Conservation (phyloP, 2,329 filamentous ascomycete species). For the Exophiala xenobiotica region DNA sequence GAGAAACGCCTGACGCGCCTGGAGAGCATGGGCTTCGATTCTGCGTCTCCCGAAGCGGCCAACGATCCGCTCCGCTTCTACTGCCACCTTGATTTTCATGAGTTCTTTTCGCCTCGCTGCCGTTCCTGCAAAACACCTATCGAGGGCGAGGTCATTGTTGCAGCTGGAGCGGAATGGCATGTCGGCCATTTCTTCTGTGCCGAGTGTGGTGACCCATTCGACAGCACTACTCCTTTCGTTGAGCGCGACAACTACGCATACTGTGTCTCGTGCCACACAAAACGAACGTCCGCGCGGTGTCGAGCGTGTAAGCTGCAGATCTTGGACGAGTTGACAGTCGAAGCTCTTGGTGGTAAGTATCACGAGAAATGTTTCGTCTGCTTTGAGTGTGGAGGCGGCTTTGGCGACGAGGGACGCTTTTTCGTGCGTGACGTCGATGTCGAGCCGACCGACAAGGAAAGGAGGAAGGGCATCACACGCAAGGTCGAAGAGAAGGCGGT, state of each 20-base stretch:
- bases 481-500: slow-evolving; percentile 56
- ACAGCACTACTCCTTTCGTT: slow-evolving; percentile 72
- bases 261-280: slow-evolving; percentile 91
- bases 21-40: slow-evolving; percentile 57
- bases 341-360: slow-evolving; percentile 88
- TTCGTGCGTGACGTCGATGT: slow-evolving; percentile 59
- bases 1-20: slow-evolving; percentile 68
- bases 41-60: slow-evolving; percentile 51
- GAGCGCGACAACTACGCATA: slow-evolving; percentile 98
- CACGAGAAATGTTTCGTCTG: slow-evolving; percentile 91
- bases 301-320: slow-evolving; percentile 80
- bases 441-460: slow-evolving; percentile 45
- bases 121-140: slow-evolving; percentile 97
- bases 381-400: slow-evolving; percentile 60
- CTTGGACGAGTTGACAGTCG: slow-evolving; percentile 84
- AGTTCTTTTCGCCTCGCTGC: slow-evolving; percentile 87
- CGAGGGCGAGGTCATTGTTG: slow-evolving; percentile 89
- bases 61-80: slow-evolving; percentile 81
- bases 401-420: slow-evolving; percentile 60
- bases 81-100: slow-evolving; percentile 98
- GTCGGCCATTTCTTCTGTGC: slow-evolving; percentile 98
- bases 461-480: slow-evolving; percentile 42
- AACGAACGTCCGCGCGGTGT: slow-evolving; percentile 86
- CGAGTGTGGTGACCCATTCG: slow-evolving; percentile 85
- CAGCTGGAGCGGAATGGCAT: slow-evolving; percentile 94